These are phyloP conservation scores for Mycena polygramma DNA, from an alignment of 768 basidiomycete species.

Conservation along the genomic window DNA sequence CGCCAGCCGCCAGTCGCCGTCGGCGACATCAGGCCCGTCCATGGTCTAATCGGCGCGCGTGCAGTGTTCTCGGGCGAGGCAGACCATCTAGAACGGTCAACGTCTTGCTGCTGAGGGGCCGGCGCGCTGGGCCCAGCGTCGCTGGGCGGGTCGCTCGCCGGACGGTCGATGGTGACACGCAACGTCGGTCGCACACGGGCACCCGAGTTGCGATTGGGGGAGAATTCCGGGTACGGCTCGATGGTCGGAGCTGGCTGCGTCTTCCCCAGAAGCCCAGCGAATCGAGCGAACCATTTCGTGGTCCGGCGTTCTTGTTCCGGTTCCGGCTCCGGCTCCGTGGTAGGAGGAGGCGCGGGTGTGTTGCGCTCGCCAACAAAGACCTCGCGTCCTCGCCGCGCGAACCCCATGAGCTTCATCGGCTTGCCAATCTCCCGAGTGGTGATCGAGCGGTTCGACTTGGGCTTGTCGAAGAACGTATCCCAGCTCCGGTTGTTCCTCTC, in stretches of 20 bases:
- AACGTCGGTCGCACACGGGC: constrained; percentile 49
- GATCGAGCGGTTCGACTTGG: constrained; percentile 28
- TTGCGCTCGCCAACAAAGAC: constrained; percentile 34
- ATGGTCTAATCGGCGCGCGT: constrained; percentile 42
- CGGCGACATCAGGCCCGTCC: constrained; percentile 50
- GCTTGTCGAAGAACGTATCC: constrained; percentile 34
- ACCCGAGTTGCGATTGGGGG: constrained; percentile 37
- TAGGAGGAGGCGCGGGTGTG: constrained; percentile 3
- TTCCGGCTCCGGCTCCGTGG: constrained; percentile 34
- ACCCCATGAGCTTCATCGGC: constrained; percentile 36
- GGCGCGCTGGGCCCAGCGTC: constrained; percentile 26
- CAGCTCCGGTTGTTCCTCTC: constrained; percentile 35
- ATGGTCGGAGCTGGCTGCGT: constrained; percentile 30
- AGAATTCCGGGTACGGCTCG: constrained; percentile 33
- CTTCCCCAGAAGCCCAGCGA: constrained; percentile 44
- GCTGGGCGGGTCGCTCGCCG: constrained; percentile 48
- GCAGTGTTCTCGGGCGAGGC: constrained; percentile 49
- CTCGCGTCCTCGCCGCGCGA: constrained; percentile 30
- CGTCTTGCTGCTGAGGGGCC: constrained; percentile 28
- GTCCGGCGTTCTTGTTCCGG: constrained; percentile 39
- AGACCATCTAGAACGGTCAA: constrained; percentile 52
- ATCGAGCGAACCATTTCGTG: constrained; percentile 46
- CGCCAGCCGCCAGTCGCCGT: constrained; percentile 44
- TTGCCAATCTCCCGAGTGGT: constrained; percentile 36
- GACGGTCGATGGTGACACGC: constrained; percentile 58